phyloP scores from a whole-genome alignment of 768 basidiomycete species.

The Galerina marginata region DNA sequence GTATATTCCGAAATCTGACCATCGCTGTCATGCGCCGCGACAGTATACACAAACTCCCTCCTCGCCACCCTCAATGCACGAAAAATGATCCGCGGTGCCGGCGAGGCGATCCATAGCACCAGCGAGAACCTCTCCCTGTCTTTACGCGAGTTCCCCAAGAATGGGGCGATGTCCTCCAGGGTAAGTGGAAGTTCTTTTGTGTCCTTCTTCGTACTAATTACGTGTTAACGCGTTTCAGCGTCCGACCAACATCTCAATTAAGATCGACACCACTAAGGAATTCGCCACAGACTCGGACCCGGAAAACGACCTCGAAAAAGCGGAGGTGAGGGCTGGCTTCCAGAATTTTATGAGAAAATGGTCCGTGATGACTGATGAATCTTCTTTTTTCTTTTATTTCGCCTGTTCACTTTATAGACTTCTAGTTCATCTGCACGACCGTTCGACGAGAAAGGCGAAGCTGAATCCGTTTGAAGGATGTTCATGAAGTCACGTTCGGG shows the following conservation, averaged over 20 bases:
- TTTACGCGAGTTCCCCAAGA: slow-evolving; percentile 44
- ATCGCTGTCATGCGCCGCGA: background rate
- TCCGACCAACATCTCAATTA: slow-evolving; percentile 56
- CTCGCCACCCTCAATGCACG: slow-evolving; percentile 64
- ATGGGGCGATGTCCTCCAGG: slow-evolving; percentile 33
- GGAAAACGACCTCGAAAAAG: slow-evolving; percentile 33
- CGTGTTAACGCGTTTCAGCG: slow-evolving; percentile 30
- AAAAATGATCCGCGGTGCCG: slow-evolving; percentile 47
- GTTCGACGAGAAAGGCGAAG: slow-evolving; percentile 6
- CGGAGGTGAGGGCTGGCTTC: slow-evolving; percentile 19
- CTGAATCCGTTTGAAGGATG: background rate
- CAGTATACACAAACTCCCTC: slow-evolving; percentile 67
- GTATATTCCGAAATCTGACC: background rate
- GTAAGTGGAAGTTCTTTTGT: slow-evolving; percentile 25
- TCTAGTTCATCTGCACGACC: slow-evolving; percentile 6
- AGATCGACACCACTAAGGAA: slow-evolving; percentile 60
- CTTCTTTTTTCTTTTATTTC: background rate
- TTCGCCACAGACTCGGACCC: slow-evolving; percentile 47
- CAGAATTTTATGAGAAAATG: slow-evolving; percentile 1
- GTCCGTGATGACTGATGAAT: background rate
- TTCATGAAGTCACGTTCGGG: too few species aligned
- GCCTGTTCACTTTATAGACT: background rate
- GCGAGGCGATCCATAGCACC: slow-evolving; percentile 44
- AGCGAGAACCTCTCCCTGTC: slow-evolving; percentile 47
- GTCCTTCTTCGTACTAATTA: background rate